Base-by-base conservation (phyloP, 768 basidiomycete genomes). In the Suillus tomentosus region DNA sequence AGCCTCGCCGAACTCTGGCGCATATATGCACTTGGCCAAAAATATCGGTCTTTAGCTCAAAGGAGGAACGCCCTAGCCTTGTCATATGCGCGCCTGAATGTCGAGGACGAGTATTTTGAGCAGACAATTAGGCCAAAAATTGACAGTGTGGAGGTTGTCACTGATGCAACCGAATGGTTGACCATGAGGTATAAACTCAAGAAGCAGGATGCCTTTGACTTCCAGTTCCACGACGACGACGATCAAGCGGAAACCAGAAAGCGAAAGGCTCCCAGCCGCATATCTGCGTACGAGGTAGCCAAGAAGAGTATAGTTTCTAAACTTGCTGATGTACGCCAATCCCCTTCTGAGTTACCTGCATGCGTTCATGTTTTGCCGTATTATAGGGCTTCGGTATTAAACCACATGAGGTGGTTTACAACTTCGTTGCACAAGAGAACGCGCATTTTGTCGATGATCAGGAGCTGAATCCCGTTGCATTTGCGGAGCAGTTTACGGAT, bases 81-180 rank as follows among this genome's bases (percentile, higher is more conserved):
- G 10, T 84, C 88, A 5, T 96, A 92, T 77, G 75, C 81, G 50
- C 86, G 90, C 37, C 81, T 96, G 27, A 84, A 84, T 48, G 79
- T 87, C 54, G 78, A 81, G 42, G 94, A 95, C 69, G 81, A 86
- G 50, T 94, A 95, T 71, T 95, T 91, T 73, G 85, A 89, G 68
- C 81, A 83, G 53, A 85, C 90, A 63, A 82, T 95, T 65, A 76
- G 82, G 64, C 82, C 86, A 43, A 84, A 84, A 66, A 81, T 91
- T 45, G 89, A 93, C 68, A 88, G 87, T 62, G 89, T 95, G 48
- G 97, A 99, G 76, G 84, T 92, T 65, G 91, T 96, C 24, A 88
- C 92, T 3, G 97, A 99, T 70, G 86, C 91, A 11, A 90, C 91
- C 0, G 96, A 96, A 71, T 99, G 95, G 95, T 74, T 99, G 56